Conservation (phyloP, 1,139 yeast species). For the Geotrichum restrictum region DNA sequence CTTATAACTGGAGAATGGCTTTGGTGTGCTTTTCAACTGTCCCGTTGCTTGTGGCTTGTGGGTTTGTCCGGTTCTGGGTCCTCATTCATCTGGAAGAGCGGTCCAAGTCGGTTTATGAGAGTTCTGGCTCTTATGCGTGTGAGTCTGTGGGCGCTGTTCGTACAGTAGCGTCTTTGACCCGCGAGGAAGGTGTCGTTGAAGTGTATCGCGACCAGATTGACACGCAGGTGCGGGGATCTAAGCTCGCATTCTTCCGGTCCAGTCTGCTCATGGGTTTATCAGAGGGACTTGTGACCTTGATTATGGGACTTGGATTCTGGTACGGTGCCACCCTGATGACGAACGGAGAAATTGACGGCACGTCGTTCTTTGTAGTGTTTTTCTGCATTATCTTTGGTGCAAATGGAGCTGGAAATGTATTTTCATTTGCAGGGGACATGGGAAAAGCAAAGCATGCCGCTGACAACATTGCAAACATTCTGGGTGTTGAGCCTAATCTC, state of each 20-base stretch:
- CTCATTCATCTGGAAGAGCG: slow-evolving; percentile 62
- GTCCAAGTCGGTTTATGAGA: slow-evolving; percentile 40
- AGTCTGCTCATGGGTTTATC: slow-evolving; percentile 37
- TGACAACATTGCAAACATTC: slow-evolving; percentile 68
- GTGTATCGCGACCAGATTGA: slow-evolving; percentile 33
- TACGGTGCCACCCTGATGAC: slow-evolving; percentile 39
- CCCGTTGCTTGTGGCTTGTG: slow-evolving; percentile 66
- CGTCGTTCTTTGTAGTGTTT: slow-evolving; percentile 39
- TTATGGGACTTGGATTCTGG: slow-evolving; percentile 43
- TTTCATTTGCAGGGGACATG: slow-evolving; percentile 82
- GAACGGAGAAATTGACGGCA: slow-evolving; percentile 28
- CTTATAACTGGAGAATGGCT: slow-evolving; percentile 63
- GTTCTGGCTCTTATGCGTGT: slow-evolving; percentile 40
- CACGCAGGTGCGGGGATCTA: slow-evolving; percentile 33
- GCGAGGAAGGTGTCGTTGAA: slow-evolving; percentile 37
- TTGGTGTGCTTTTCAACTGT: slow-evolving; percentile 55
- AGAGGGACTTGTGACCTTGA: slow-evolving; percentile 40
- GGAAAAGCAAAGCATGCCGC: slow-evolving; percentile 55
- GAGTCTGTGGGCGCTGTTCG: slow-evolving; percentile 40
- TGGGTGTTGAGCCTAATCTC: slow-evolving; percentile 62
- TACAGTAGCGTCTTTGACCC: slow-evolving; percentile 41
- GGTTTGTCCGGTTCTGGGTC: slow-evolving; percentile 78
- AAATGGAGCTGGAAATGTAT: slow-evolving; percentile 78
- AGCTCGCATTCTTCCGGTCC: slow-evolving; percentile 32
- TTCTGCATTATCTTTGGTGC: slow-evolving; percentile 68